Evolutionary conservation across 257 asterid genomes (phyloP).

Genomic region (Cruciata laevipes): DNA sequence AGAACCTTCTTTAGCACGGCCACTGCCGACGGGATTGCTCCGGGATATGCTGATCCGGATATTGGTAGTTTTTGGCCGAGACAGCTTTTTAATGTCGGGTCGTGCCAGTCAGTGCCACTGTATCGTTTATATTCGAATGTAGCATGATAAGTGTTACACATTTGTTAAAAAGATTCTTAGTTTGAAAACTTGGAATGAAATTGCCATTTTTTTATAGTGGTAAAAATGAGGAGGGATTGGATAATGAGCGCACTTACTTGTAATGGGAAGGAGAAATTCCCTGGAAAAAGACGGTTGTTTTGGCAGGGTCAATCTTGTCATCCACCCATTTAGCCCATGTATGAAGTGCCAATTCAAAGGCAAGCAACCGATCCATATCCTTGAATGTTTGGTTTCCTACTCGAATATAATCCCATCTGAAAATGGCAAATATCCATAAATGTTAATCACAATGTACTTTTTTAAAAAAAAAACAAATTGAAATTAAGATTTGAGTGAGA

Average conservation of each 20-base stretch:
- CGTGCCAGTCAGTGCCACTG: conserved; percentile 72
- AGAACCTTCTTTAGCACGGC: conserved; percentile 52
- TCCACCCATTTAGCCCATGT: conserved; percentile 93
- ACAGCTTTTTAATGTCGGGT: conserved; percentile 52
- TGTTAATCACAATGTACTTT: neutral
- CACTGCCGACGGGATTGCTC: conserved; percentile 54
- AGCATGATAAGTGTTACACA: too few relatives aligned
- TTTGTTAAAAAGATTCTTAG: too few relatives aligned
- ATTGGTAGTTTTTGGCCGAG: conserved; percentile 40
- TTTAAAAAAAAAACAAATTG: too few relatives aligned
- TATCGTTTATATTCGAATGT: too few relatives aligned
- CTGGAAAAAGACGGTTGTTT: conserved; percentile 65
- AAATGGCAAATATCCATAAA: neutral
- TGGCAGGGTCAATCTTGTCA: conserved; percentile 55
- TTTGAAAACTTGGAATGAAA: too few relatives aligned
- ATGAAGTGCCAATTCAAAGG: conserved; percentile 62
- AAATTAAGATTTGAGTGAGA: too few relatives aligned
- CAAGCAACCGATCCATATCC: conserved; percentile 76
- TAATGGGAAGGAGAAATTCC: conserved; percentile 97
- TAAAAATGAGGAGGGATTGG: neutral
- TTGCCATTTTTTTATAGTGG: too few relatives aligned
- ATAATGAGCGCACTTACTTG: conserved; percentile 26
- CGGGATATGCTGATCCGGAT: conserved; percentile 56
- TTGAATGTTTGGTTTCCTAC: conserved; percentile 43
- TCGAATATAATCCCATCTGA: conserved; percentile 66